A percentile compares a stretch with the other conserved stretches of the same genome.
Evolutionary conservation across 2,329 filamentous ascomycete genomes (phyloP).

Genomic region (Apiospora marii): DNA sequence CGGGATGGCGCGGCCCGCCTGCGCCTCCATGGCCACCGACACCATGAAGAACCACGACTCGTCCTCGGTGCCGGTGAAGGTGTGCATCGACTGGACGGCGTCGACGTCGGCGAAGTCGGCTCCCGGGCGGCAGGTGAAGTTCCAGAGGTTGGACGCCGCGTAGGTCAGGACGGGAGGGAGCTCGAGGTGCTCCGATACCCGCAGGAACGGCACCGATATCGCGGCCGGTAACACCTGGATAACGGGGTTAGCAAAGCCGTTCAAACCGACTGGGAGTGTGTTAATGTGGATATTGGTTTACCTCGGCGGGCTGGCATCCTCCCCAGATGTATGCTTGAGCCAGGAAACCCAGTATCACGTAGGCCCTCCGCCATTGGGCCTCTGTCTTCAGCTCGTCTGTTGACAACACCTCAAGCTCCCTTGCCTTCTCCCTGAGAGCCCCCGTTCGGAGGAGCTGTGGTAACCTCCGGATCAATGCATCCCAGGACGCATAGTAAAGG

Average conservation of each 20-base stretch:
- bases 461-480: constrained; percentile 72
- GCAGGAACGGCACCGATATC: constrained; percentile 79
- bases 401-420: constrained; percentile 73
- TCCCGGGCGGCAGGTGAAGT: constrained; percentile 68
- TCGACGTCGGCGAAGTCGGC: constrained; percentile 69
- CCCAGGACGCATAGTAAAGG: constrained; percentile 82
- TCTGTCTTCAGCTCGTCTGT: constrained; percentile 69
- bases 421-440: constrained; percentile 68
- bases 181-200: constrained; percentile 76
- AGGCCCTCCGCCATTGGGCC: constrained; percentile 82
- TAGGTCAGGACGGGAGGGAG: constrained; percentile 92
- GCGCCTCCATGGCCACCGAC: constrained; percentile 88
- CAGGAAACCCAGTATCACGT: constrained; percentile 79
- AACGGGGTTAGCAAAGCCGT: background rate
- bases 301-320: constrained; percentile 76
- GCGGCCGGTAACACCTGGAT: constrained; percentile 71
- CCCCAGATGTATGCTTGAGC: constrained; percentile 92
- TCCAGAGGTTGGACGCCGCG: constrained; percentile 87
- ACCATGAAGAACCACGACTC: constrained; percentile 96
- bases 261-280: too few species aligned
- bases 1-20: constrained; percentile 77
- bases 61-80: constrained; percentile 87
- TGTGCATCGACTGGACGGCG: constrained; percentile 75
- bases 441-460: constrained; percentile 71
- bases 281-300: constrained; percentile 45